Evolutionary conservation across 306 rosid genomes (phyloP).

Genomic region (Abrus precatorius): DNA sequence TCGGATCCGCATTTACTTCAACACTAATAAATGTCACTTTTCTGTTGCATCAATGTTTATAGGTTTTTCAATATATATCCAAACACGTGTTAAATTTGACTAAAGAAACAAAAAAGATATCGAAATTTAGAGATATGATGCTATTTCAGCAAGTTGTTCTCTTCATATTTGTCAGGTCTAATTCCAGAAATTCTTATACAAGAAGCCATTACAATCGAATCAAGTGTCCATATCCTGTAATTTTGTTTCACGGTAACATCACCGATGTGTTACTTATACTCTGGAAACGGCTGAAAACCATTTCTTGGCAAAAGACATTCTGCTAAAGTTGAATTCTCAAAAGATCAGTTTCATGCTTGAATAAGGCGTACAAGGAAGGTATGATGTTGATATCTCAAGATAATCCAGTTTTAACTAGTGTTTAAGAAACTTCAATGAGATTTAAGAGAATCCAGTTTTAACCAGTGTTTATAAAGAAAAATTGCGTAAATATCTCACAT

Average conservation of each 20-base stretch:
- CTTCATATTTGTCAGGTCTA: not conserved
- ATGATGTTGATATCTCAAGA: not conserved
- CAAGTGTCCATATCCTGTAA: not conserved
- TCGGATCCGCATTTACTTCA: too few relatives aligned
- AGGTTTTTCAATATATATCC: too few relatives aligned
- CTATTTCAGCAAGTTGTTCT: not conserved
- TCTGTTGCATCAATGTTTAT: too few relatives aligned
- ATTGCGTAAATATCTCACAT: not conserved
- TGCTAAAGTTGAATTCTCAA: not conserved
- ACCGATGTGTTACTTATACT: not conserved
- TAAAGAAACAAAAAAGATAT: not conserved
- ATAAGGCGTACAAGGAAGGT: not conserved
- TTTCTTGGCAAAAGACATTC: constrained; percentile 9
- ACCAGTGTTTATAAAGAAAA: not conserved
- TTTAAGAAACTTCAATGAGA: not conserved
- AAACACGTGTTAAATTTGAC: not conserved
- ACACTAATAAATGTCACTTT: too few relatives aligned
- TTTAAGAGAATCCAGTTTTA: not conserved
- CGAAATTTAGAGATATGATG: not conserved
- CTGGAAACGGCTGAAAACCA: not conserved
- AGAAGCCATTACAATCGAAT: constrained; percentile 9
- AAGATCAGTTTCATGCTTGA: not conserved
- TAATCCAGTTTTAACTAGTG: not conserved
- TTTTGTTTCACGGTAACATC: constrained; percentile 3
- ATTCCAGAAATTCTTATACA: not conserved